Evolutionary conservation across 305 asterid species (phyloP).

Genomic region (Caryopteris hybrid): DNA sequence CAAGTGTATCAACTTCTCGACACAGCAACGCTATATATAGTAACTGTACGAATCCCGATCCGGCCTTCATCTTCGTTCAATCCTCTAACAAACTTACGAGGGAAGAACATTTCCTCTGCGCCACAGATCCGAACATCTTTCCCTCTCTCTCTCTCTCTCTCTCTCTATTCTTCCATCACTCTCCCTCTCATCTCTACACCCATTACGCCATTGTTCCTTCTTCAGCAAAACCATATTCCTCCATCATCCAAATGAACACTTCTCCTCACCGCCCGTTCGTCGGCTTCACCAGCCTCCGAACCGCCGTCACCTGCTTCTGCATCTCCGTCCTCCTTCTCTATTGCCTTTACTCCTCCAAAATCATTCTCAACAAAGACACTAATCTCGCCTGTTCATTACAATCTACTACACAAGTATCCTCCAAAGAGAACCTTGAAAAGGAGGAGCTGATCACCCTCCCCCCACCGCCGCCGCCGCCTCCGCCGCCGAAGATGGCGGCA

Average conservation of each 20-base stretch:
- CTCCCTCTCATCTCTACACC: neutral
- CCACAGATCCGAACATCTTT: slow-evolving; percentile 52
- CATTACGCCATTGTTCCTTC: neutral
- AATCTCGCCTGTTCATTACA: slow-evolving; percentile 19
- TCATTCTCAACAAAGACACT: slow-evolving; percentile 35
- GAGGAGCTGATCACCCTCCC: slow-evolving; percentile 1
- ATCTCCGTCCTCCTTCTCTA: slow-evolving; percentile 39
- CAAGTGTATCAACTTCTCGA: neutral
- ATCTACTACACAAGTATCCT: slow-evolving; percentile 15
- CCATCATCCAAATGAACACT: slow-evolving; percentile 28
- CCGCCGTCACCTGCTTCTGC: slow-evolving; percentile 38
- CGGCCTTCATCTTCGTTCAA: slow-evolving; percentile 34
- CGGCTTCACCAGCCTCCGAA: slow-evolving; percentile 39
- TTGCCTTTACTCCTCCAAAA: slow-evolving; percentile 55
- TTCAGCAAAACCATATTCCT: neutral
- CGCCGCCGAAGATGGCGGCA: neutral
- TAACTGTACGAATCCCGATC: neutral
- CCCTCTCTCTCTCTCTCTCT: slow-evolving; percentile 18
- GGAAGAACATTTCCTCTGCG: neutral
- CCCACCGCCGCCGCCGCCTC: neutral
- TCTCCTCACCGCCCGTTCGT: slow-evolving; percentile 27
- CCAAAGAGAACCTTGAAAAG: slow-evolving; percentile 17
- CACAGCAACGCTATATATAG: neutral
- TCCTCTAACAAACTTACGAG: slow-evolving; percentile 18
- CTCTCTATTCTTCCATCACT: neutral